Evolutionary conservation across 192 early-diverging fungal genomes (phyloP).

Genomic region (Diversispora eburnea): DNA sequence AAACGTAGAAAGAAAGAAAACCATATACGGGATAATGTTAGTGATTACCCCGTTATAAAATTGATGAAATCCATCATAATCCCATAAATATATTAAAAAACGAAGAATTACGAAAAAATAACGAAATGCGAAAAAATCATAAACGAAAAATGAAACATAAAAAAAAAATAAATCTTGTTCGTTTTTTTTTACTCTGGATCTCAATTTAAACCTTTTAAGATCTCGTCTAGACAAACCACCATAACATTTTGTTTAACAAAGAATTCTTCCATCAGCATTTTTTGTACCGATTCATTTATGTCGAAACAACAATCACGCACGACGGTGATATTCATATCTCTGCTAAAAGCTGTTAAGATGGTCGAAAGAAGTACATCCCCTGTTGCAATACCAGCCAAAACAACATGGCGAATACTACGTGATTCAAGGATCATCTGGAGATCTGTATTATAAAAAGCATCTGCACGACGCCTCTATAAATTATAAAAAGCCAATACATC

Average conservation of each 20-base stretch:
- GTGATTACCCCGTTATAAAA: not conserved
- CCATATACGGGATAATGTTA: not conserved
- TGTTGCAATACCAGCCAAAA: constrained; percentile 16
- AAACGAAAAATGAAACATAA: not conserved
- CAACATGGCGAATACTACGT: constrained; percentile 15
- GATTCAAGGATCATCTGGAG: constrained; percentile 28
- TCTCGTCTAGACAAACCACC: constrained; percentile 6
- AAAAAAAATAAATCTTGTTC: not conserved
- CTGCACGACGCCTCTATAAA: constrained; percentile 22
- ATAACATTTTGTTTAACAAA: constrained; percentile 20
- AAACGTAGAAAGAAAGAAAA: not conserved
- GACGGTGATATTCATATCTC: constrained; percentile 18
- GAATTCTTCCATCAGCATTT: constrained; percentile 25
- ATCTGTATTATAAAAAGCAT: constrained; percentile 29
- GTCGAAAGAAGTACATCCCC: constrained; percentile 24
- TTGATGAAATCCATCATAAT: not conserved
- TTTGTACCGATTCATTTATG: constrained; percentile 18
- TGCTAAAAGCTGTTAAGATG: not conserved
- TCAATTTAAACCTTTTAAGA: constrained; percentile 7
- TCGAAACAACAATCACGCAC: constrained; percentile 29
- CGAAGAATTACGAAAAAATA: not conserved
- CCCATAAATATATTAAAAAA: not conserved
- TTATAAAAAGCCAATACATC: not conserved
- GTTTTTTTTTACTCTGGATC: not conserved
- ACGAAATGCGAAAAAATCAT: not conserved